Percentiles rank a stretch among this genome's conserved stretches.
phyloP scores from a whole-genome alignment of 805 yeast species.

The Wickerhamiella dianesei region DNA sequence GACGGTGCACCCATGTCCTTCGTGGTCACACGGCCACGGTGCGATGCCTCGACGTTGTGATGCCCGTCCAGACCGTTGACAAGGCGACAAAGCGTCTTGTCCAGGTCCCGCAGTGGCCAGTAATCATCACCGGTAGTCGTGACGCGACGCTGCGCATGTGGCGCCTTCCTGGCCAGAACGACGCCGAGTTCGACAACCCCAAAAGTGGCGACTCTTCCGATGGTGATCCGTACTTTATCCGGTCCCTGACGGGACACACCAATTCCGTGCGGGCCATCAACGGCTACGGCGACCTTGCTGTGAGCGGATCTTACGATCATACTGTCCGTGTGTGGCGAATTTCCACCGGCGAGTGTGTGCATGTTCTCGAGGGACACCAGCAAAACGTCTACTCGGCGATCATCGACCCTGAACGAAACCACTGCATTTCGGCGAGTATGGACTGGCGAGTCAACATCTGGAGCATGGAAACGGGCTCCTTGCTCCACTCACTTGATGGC shows the following conservation, averaged over 20 bases:
- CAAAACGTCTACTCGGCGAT: constrained; percentile 85
- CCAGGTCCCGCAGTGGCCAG: constrained; percentile 47
- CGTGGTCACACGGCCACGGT: constrained; percentile 89
- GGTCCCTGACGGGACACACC: constrained; percentile 60
- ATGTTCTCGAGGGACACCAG: constrained; percentile 67
- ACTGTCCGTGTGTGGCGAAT: constrained; percentile 90
- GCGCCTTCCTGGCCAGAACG: constrained; percentile 46
- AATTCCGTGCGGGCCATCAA: constrained; percentile 76
- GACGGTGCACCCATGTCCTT: constrained; percentile 80
- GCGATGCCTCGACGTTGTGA: constrained; percentile 73
- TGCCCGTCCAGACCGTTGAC: constrained; percentile 39
- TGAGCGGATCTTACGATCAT: constrained; percentile 84
- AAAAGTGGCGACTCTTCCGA: constrained; percentile 25
- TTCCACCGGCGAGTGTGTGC: constrained; percentile 55
- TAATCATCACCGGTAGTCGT: constrained; percentile 77
- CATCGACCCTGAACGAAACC: constrained; percentile 55
- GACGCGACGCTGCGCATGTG: constrained; percentile 76
- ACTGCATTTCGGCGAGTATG: constrained; percentile 85
- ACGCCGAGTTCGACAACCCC: constrained; percentile 22
- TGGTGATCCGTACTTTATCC: constrained; percentile 45
- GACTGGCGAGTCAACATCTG: constrained; percentile 81
- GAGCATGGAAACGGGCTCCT: constrained; percentile 69
- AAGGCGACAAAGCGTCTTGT: constrained; percentile 46
- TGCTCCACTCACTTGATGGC: constrained; percentile 61
- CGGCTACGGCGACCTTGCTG: constrained; percentile 69